These are phyloP conservation scores for Arabidopsis lyrata DNA, from an alignment of 441 rosid genomes.

Conservation along the genomic window DNA sequence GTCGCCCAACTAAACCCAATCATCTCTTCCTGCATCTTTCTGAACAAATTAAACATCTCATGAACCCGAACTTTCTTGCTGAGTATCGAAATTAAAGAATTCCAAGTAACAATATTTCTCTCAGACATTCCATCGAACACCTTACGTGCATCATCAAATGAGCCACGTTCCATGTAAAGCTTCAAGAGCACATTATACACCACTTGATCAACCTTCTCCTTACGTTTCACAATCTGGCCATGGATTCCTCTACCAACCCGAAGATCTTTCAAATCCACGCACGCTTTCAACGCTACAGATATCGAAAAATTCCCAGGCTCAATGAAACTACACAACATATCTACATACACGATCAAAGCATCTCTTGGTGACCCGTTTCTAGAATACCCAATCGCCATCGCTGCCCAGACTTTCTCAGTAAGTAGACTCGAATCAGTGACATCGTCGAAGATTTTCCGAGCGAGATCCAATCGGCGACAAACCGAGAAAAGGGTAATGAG, in stretches of 20 bases:
- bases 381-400: constrained; percentile 57
- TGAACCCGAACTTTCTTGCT: constrained; percentile 36
- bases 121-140: constrained; percentile 50
- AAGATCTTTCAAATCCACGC: constrained; percentile 39
- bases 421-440: constrained; percentile 20
- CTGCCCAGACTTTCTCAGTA: constrained; percentile 52
- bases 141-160: constrained; percentile 44
- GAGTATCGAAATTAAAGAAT: constrained; percentile 47
- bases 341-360: constrained; percentile 40
- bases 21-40: constrained; percentile 52
- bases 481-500: constrained; percentile 56
- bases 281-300: constrained; percentile 47
- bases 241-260: constrained; percentile 50
- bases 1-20: constrained; percentile 58
- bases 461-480: constrained; percentile 50
- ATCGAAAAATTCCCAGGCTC: constrained; percentile 48
- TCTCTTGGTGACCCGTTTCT: constrained; percentile 47
- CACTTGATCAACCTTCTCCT: constrained; percentile 51
- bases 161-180: constrained; percentile 46
- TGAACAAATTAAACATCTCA: constrained; percentile 47
- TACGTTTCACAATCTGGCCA: constrained; percentile 51
- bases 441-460: constrained; percentile 47
- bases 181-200: constrained; percentile 48
- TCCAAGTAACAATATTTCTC: constrained; percentile 55
- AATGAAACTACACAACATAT: constrained; percentile 40